phyloP scores from a whole-genome alignment of 306 rosid genomes.

The Ormosia semicastrata region DNA sequence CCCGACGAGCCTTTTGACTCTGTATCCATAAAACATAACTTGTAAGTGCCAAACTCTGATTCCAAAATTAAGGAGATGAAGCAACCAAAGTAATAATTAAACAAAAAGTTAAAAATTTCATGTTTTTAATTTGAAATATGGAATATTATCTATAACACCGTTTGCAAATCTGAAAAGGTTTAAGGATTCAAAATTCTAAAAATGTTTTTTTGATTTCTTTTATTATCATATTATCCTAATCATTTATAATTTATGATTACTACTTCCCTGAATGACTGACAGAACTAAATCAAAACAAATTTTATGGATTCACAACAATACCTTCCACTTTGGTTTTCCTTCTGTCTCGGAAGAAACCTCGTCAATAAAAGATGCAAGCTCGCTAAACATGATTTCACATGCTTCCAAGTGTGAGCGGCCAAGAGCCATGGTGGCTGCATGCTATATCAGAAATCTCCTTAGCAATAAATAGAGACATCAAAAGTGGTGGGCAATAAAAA shows the following conservation, averaged over 20 bases:
- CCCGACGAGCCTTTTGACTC: conserved; percentile 95
- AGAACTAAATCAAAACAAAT: conserved; percentile 5
- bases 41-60: conserved; percentile 19
- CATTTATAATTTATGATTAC: conserved; percentile 4
- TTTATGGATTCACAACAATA: conserved; percentile 35
- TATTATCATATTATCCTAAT: not conserved
- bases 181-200: not conserved
- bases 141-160: conserved; percentile 1
- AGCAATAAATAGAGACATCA: conserved; percentile 23
- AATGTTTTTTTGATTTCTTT: not conserved
- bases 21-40: conserved; percentile 39
- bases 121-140: conserved; percentile 13
- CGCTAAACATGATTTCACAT: conserved; percentile 89
- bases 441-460: conserved; percentile 50
- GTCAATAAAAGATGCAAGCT: conserved; percentile 86
- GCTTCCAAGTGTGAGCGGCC: conserved; percentile 96
- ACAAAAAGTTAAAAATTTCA: conserved; percentile 5
- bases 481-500: conserved; percentile 16
- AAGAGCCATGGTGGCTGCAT: conserved; percentile 99
- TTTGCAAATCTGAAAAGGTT: not conserved
- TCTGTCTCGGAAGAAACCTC: conserved; percentile 90
- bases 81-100: conserved; percentile 16
- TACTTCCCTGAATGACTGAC: not conserved
- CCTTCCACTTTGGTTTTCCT: conserved; percentile 98
- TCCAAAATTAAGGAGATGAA: conserved; percentile 20